Evolutionary conservation across 164 flowering plant species (phyloP).

Genomic region (Sextonia rubra): DNA sequence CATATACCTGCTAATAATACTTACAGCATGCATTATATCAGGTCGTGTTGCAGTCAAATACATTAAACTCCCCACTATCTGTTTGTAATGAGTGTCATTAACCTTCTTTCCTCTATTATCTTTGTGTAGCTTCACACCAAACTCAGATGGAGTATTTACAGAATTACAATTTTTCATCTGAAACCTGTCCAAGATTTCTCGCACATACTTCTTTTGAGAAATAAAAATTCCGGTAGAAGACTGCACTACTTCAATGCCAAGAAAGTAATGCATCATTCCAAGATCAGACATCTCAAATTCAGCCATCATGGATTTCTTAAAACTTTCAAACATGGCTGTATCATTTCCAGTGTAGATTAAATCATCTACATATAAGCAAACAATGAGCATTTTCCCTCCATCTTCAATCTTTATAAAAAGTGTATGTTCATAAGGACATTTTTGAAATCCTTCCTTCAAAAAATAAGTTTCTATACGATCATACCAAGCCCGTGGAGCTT

Average conservation of each 20-base stretch:
- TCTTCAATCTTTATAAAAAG: too few species aligned
- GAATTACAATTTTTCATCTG: background rate
- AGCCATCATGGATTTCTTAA: constrained; percentile 1
- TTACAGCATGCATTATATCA: background rate
- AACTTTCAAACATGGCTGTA: constrained; percentile 1
- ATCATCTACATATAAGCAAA: constrained; percentile 1
- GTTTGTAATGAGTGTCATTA: background rate
- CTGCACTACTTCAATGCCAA: background rate
- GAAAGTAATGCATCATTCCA: constrained; percentile 2
- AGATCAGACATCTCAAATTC: background rate
- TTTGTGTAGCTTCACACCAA: constrained; percentile 1
- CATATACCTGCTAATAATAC: background rate
- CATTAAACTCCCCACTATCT: constrained; percentile 7
- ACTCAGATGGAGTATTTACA: background rate
- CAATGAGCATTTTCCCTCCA: background rate
- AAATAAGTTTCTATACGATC: too few species aligned
- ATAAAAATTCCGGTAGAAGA: background rate
- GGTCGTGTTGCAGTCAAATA: constrained; percentile 1
- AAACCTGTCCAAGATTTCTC: too few species aligned
- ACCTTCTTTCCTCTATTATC: background rate
- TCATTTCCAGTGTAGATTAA: background rate
- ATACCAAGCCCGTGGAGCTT: too few species aligned
- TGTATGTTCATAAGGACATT: too few species aligned
- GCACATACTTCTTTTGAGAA: too few species aligned
- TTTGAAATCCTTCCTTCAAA: too few species aligned